Evolutionary conservation across 192 early-diverging fungal genomes (phyloP).

Genomic region (Lunasporangiospora selenospora): DNA sequence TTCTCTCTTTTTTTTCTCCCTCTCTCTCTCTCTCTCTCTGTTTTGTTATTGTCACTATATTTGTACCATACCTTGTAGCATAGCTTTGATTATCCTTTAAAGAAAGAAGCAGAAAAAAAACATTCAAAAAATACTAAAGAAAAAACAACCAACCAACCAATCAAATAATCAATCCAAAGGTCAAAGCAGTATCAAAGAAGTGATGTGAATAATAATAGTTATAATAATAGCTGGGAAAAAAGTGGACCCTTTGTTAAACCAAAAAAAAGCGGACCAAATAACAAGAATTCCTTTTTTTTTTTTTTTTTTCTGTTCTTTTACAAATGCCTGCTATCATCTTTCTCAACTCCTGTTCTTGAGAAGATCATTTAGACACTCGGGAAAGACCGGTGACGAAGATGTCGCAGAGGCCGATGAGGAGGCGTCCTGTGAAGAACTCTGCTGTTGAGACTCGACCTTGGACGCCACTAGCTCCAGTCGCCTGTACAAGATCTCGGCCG

Average conservation of each 20-base stretch:
- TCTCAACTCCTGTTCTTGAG: too few species aligned
- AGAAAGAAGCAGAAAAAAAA: neutral
- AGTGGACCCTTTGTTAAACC: too few species aligned
- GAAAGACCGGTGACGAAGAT: conserved; percentile 10
- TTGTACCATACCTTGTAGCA: neutral
- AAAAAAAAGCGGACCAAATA: too few species aligned
- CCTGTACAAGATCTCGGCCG: conserved; percentile 78
- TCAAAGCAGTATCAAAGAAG: too few species aligned
- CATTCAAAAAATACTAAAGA: neutral
- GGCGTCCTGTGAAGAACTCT: neutral
- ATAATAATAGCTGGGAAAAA: conserved; percentile 6
- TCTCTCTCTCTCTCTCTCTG: neutral
- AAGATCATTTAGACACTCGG: neutral
- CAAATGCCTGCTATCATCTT: too few species aligned
- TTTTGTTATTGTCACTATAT: neutral
- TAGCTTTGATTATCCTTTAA: neutral
- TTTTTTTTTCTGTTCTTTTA: neutral
- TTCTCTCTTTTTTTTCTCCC: neutral
- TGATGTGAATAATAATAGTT: conserved; percentile 2
- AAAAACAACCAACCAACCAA: too few species aligned
- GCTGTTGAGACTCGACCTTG: conserved; percentile 51
- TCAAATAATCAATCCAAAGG: too few species aligned
- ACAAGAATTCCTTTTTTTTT: neutral
- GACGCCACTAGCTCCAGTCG: conserved; percentile 61
- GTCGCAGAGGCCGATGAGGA: neutral